These are phyloP conservation scores for Botrytis pseudocinerea DNA, from an alignment of 2,329 filamentous ascomycete genomes.

Conservation along the genomic window DNA sequence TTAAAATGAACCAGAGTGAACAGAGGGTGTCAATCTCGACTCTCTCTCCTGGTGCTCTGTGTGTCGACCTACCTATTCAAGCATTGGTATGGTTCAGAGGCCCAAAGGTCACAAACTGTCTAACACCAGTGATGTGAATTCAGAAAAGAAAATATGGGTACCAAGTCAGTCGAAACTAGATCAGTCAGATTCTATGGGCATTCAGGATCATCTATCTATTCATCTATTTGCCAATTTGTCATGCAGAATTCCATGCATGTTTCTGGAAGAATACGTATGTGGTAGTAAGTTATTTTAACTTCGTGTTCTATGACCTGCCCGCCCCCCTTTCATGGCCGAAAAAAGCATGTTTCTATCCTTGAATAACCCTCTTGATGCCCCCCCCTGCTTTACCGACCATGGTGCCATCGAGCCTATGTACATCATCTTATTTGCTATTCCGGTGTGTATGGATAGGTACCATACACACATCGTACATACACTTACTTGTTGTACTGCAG, in stretches of 20 bases:
- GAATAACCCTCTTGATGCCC: not conserved
- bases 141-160: not conserved
- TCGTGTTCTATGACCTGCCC: slow-evolving; percentile 20
- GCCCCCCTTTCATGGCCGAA: slow-evolving; percentile 14
- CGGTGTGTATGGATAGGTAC: not conserved
- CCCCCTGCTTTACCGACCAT: slow-evolving; percentile 14
- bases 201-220: slow-evolving; percentile 1
- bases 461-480: not conserved
- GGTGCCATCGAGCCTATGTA: not conserved
- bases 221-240: slow-evolving; percentile 12
- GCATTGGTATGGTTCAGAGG: not conserved
- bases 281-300: slow-evolving; percentile 19
- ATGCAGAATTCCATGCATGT: slow-evolving; percentile 21
- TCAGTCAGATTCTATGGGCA: not conserved
- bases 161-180: not conserved
- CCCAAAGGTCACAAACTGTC: not conserved
- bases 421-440: slow-evolving; percentile 15
- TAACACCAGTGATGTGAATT: not conserved
- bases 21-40: not conserved
- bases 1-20: slow-evolving; percentile 2
- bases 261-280: slow-evolving; percentile 22
- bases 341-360: slow-evolving; percentile 13
- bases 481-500: slow-evolving; percentile 21
- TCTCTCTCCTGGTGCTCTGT: not conserved
- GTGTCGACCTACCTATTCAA: not conserved